Evolutionary conservation across 257 asterid species (phyloP).

Genomic region (Solanum boliviense): DNA sequence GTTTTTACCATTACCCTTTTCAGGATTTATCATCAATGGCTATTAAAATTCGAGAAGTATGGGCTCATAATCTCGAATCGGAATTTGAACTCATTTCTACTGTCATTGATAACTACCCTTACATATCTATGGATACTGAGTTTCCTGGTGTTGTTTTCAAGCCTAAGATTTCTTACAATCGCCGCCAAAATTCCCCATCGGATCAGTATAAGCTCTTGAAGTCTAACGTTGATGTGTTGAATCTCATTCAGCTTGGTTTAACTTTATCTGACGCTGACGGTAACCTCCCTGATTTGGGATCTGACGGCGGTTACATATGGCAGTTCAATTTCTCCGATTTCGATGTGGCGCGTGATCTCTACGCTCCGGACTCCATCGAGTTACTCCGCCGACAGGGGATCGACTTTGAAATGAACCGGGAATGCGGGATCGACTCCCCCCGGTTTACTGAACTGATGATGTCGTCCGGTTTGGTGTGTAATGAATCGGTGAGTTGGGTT

Average conservation of each 20-base stretch:
- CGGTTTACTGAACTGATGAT: constrained; percentile 39
- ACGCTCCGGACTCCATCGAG: constrained; percentile 39
- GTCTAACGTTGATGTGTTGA: constrained; percentile 41
- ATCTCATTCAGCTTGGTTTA: constrained; percentile 41
- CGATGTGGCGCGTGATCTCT: constrained; percentile 23
- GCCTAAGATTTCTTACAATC: constrained; percentile 4
- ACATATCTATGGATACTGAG: constrained; percentile 64
- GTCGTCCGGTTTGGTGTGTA: constrained; percentile 49
- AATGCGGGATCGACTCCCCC: constrained; percentile 15
- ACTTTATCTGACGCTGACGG: constrained; percentile 51
- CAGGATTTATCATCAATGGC: neutral
- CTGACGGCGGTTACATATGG: constrained; percentile 39
- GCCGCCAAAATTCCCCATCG: constrained; percentile 9
- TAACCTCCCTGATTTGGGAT: constrained; percentile 28
- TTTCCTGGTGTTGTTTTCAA: constrained; percentile 73
- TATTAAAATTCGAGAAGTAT: constrained; percentile 47
- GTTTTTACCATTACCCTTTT: neutral
- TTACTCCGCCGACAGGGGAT: constrained; percentile 38
- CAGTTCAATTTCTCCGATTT: constrained; percentile 50
- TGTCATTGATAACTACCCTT: constrained; percentile 39
- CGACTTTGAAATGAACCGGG: constrained; percentile 16
- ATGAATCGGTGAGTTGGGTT: constrained; percentile 31
- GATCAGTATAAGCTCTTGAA: constrained; percentile 36
- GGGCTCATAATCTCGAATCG: constrained; percentile 42
- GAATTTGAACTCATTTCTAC: constrained; percentile 37